Base-by-base conservation (phyloP, 176 grass and related monocot genomes). In the Metroxylon sagu region DNA sequence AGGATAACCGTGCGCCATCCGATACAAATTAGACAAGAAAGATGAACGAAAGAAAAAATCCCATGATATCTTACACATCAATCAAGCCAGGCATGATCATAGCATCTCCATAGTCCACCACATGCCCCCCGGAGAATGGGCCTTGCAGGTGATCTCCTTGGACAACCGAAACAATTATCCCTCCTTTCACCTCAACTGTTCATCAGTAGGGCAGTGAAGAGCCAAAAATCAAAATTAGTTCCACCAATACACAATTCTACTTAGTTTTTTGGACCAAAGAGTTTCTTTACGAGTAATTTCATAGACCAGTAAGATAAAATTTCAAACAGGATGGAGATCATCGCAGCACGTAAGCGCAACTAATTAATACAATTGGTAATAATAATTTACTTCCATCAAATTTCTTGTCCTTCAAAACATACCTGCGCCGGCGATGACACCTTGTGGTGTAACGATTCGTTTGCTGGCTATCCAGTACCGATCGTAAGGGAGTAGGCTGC, bases 51-150 rank as follows among this genome's bases (percentile, higher is more conserved):
- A 43, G 35, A 60, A 48, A 43, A 2, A 35, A 21, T 3, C 0
- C 1, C 17, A 54, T 29, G 39, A 16, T 5, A 54, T 18, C 77
- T 54, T 88, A 97, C 93, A 88, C 87, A 74, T 97, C 93, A 72
- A 97, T 91, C 61, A 97, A 75, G 5, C 93, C 93, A 14, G 93
- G 93, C 93, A 97, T 97, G 51, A 97, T 68, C 48, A 97, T 84
- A 1, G 87, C 93, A 54, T 91, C 80, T 15, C 84, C 87, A 62
- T 85, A 97, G 68, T 97, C 81, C 23, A 97, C 53, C 35, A 91
- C 68, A 35, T 79, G 77, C 0, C 25, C 59, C 18, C 71, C 31
- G 25, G 60, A 64, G 50, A 80, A 67, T 59, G 69, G 28, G 53
- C 65, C 56, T 55, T 26, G 72, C 26, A 76, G 67, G 73, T 78